Evolutionary conservation across 2,329 filamentous ascomycete species (phyloP), one percentile per base, ranked within the genome.

Genomic region (Conoideocrella luteorostrata): DNA sequence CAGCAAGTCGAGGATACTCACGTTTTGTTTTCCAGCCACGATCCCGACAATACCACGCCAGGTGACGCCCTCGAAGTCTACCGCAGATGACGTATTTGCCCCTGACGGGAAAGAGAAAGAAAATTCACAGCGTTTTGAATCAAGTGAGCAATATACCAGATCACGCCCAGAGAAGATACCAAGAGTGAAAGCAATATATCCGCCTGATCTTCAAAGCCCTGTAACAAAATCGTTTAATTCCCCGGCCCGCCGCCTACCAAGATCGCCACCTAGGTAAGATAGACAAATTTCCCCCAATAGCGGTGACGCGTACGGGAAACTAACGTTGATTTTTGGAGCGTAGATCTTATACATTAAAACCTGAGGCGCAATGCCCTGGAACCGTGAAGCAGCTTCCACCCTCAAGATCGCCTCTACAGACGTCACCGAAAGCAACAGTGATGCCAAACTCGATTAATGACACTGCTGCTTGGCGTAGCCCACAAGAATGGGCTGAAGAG

Each of bases 131-230:
- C n/a, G 7, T 30, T 13, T 9, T 18, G 28, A 17, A 34, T 21
- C 12, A 5, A 28, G 21, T n/a, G n/a, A 34, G 17, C 13, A 12
- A 7, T 18, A 23, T 30, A 26, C 15, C 20, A 39, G 20, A n/a
- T 7, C 18, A 12, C 29, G 21, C 24, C 21, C 13, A n/a, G n/a
- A n/a, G n/a, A n/a, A n/a, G n/a, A n/a, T n/a, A n/a, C n/a, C n/a
- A n/a, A n/a, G n/a, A n/a, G n/a, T n/a, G n/a, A n/a, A n/a, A n/a
- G n/a, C n/a, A n/a, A n/a, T n/a, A n/a, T 10, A 22, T 20, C 22
- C 28, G 36, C 11, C 32, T 26, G 41, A 34, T 21, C 26, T 47
- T 12, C 41, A 28, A 22, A 47, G 45, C 30, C 45, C 45, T 10
- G 28, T 44, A 21, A 37, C 20, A 37, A 41, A 28, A 26, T 47